Evolutionary conservation across 257 asterid species (phyloP), one percentile per base, ranked within the genome.

Genomic region (Cordia subcordata): DNA sequence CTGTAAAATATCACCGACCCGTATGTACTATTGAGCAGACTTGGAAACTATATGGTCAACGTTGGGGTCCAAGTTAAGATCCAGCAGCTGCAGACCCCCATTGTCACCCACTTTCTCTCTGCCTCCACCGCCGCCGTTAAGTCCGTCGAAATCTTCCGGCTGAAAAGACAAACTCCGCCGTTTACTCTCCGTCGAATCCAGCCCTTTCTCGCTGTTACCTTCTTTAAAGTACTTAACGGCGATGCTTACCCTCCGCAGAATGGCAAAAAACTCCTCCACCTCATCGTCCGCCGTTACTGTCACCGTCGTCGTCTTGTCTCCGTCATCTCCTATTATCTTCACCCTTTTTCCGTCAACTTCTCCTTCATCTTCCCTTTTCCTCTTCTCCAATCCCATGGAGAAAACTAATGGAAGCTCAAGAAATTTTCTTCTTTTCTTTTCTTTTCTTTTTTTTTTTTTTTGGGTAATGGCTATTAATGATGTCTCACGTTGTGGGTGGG

Each of bases 211-310:
- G 42, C 35, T 68, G 37, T 51, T 44, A 49, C 67, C 73, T 54
- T 72, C 73, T 44, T 80, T 32, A 18, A 85, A 78, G 56, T 85
- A 85, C 68, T 80, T 72, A 1, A 75, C 68, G 22, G 87, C 90
- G 17, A 61, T 71, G 39, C 63, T 69, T 57, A 82, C 80, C 71
- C 87, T 78, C 57, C 63, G 76, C 8, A 82, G 52, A 16, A 82
- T 82, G 10, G 82, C 78, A 52, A 64, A 85, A 63, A 85, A 82
- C 63, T 80, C 90, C 22, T 82, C 94, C 68, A 85, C 94, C 70
- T 85, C 90, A 47, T 79, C 84, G 22, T 80, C 90, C 68, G 16
- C 52, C 42, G 39, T 45, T 53, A 77, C 74, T n/a, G 39, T 52
- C 60, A 22, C 37, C 62, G 32, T 63, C 50, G 38, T 22, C 62